These are phyloP conservation scores for Ogataea paraovalis DNA, from an alignment of 805 yeast species.

Conservation along the genomic window DNA sequence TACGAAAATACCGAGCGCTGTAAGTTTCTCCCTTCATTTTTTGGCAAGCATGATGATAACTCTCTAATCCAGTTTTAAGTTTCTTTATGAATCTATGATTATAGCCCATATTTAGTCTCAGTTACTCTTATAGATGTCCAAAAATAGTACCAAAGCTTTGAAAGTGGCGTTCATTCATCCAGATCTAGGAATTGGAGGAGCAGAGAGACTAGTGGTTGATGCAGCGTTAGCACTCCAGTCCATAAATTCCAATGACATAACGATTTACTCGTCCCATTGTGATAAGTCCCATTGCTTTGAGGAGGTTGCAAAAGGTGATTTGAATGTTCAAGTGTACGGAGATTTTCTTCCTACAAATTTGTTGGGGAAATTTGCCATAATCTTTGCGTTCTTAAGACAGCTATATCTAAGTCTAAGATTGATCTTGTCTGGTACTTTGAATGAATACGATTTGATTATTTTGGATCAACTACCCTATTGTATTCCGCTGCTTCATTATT, in stretches of 20 bases:
- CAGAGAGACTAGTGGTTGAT: constrained; percentile 95
- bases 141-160: constrained; percentile 24
- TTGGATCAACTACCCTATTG: constrained; percentile 88
- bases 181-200: constrained; percentile 96
- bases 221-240: constrained; percentile 85
- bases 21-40: background rate
- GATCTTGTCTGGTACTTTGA: constrained; percentile 45
- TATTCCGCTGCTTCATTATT: constrained; percentile 62
- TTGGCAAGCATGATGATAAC: no score
- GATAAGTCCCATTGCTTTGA: constrained; percentile 86
- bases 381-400: constrained; percentile 84
- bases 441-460: constrained; percentile 63
- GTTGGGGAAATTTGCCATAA: constrained; percentile 64
- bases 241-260: constrained; percentile 44
- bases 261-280: constrained; percentile 85
- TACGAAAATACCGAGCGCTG: background rate
- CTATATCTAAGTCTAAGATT: constrained; percentile 50
- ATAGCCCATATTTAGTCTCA: no score
- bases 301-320: constrained; percentile 59
- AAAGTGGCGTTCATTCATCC: constrained; percentile 89
- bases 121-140: background rate
- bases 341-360: constrained; percentile 76
- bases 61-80: no score
- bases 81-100: no score
- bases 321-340: constrained; percentile 72